phyloP scores from a whole-genome alignment of 305 asterid species.

The Stenogyne calaminthoides region DNA sequence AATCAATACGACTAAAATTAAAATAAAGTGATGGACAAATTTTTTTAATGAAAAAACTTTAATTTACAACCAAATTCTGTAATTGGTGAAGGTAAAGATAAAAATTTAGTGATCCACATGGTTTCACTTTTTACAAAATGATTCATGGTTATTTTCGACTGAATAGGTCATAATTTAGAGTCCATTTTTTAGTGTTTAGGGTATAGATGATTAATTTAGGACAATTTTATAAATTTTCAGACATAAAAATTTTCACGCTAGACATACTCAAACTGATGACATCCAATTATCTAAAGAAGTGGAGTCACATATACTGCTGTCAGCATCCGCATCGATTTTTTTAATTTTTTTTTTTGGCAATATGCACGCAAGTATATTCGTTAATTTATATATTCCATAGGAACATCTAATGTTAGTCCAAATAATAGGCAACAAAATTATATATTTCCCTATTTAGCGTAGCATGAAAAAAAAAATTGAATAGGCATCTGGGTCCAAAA shows the following conservation, averaged over 20 bases:
- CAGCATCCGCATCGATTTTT: constrained; percentile 1
- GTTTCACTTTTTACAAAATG: too few relatives aligned
- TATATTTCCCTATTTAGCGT: constrained; percentile 33
- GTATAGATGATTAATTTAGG: too few relatives aligned
- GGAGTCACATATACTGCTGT: constrained; percentile 6
- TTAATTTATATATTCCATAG: constrained; percentile 2
- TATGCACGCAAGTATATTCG: constrained; percentile 5
- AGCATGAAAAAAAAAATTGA: constrained; percentile 25
- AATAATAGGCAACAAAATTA: constrained; percentile 24
- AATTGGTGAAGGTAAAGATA: too few relatives aligned
- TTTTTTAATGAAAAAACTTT: too few relatives aligned
- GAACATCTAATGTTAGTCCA: constrained; percentile 30
- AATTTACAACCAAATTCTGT: too few relatives aligned
- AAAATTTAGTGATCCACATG: too few relatives aligned
- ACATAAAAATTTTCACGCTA: too few relatives aligned
- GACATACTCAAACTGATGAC: too few relatives aligned
- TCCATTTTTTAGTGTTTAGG: too few relatives aligned
- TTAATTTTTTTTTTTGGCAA: constrained; percentile 12
- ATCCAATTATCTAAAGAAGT: constrained; percentile 12
- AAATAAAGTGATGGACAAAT: constrained; percentile 10
- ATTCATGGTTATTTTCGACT: too few relatives aligned
- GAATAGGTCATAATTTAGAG: too few relatives aligned
- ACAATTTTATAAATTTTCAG: too few relatives aligned
- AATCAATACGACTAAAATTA: background rate
- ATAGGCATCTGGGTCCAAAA: constrained; percentile 37